Evolutionary conservation across 108 stramenopile species (phyloP).

Genomic region (Cyclostephanos tholiformis): DNA sequence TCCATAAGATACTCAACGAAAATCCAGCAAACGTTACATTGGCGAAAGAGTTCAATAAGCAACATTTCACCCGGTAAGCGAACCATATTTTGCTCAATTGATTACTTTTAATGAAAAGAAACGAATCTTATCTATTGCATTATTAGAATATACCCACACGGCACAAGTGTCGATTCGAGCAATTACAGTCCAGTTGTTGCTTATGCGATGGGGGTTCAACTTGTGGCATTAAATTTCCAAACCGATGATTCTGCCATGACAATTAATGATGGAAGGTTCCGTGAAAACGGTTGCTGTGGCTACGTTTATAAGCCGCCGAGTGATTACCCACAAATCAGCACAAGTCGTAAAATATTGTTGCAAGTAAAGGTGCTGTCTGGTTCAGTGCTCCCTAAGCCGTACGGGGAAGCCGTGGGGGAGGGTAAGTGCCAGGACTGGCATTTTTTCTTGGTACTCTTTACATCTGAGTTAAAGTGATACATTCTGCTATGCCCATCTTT

Average conservation of each 20-base stretch:
- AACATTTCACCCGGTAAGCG: constrained; percentile 1
- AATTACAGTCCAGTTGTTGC: constrained; percentile 91
- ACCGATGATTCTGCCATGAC: constrained; percentile 69
- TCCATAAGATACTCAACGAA: constrained; percentile 59
- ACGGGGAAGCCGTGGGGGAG: constrained; percentile 71
- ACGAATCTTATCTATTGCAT: constrained; percentile 47
- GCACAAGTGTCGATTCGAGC: constrained; percentile 81
- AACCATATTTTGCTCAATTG: constrained; percentile 30
- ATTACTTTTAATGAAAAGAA: constrained; percentile 53
- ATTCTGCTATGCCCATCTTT: too few relatives aligned
- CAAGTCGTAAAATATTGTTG: constrained; percentile 34
- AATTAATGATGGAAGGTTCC: constrained; percentile 90
- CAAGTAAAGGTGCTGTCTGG: constrained; percentile 63
- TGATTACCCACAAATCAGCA: constrained; percentile 29
- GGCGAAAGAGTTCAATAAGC: constrained; percentile 38
- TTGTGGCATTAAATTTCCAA: constrained; percentile 95
- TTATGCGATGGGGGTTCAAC: constrained; percentile 91
- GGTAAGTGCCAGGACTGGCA: background rate
- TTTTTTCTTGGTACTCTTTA: too few relatives aligned
- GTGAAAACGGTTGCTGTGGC: constrained; percentile 86
- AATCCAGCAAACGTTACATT: constrained; percentile 32
- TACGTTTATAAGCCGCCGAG: constrained; percentile 87
- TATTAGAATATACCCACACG: constrained; percentile 90
- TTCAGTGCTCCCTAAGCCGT: constrained; percentile 80
- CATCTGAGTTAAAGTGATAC: too few relatives aligned